Conservation (phyloP, 106 monocot species). For the Dendrobium chrysotoxum region DNA sequence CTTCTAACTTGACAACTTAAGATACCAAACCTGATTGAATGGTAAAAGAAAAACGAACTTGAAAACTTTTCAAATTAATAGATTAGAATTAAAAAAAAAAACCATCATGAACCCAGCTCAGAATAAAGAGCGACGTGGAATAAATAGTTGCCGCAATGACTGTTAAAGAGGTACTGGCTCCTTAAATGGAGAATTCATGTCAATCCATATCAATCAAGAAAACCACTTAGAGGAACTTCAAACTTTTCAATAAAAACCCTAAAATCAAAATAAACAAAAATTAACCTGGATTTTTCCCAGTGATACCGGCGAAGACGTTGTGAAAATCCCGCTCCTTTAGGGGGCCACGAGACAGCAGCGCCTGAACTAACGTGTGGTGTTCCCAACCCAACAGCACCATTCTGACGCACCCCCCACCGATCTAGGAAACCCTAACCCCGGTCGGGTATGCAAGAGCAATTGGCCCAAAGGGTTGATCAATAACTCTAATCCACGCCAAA, state of each 20-base stretch:
- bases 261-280: neutral
- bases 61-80: neutral
- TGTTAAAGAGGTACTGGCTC: neutral
- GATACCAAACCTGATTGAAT: too few species aligned
- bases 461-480: neutral
- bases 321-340: conserved; percentile 59
- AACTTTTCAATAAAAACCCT: neutral
- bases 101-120: neutral
- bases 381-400: conserved; percentile 38
- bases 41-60: neutral
- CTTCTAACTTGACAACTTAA: too few species aligned
- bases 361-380: conserved; percentile 80
- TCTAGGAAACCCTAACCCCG: conserved; percentile 7
- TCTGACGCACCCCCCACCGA: neutral
- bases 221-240: neutral
- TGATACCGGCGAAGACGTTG: conserved; percentile 54
- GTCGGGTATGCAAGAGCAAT: neutral
- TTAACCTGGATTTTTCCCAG: conserved; percentile 73
- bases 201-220: neutral
- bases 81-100: neutral
- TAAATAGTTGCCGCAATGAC: neutral
- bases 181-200: neutral
- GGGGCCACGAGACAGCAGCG: conserved; percentile 75
- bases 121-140: neutral
- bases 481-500: neutral